Base-by-base conservation (phyloP, 345 rosid genomes). In the Cardamine resedifolia region DNA sequence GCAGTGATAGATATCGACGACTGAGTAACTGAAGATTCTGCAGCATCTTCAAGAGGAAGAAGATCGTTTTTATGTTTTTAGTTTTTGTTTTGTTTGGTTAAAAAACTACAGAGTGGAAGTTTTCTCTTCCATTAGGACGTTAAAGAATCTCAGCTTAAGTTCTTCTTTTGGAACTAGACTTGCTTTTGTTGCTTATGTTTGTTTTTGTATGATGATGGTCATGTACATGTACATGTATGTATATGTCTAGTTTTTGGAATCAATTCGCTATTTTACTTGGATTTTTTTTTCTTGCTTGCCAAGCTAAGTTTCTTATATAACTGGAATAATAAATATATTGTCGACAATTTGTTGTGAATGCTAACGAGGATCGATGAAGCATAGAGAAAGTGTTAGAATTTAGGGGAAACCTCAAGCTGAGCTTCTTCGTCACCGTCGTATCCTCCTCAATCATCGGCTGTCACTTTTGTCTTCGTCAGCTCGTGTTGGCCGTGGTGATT, bases 61-160 rank as follows among this genome's bases (percentile, higher is more conserved):
- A n/a, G n/a, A 51, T 39, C 5, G 14, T 38, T 11, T 14, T 10
- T 11, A 5, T 68, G 8, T 18, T 7, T 27, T 20, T 23, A n/a
- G 8, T 16, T 49, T 34, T 2, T 33, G 21, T 50, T 50, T 47
- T 26, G 16, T 39, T 38, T 38, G 38, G 38, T 10, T 34, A 34
- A 34, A 14, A 58, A n/a, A n/a, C n/a, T n/a, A n/a, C n/a, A n/a
- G n/a, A n/a, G n/a, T n/a, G n/a, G n/a, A n/a, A n/a, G n/a, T n/a
- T n/a, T n/a, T n/a, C n/a, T n/a, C n/a, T n/a, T n/a, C n/a, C n/a
- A n/a, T n/a, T n/a, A n/a, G n/a, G n/a, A n/a, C n/a, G n/a, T 23
- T 71, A 63, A 28, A 52, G 12, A 52, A 66, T 20, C 45, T 72
- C 76, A 45, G 70, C 62, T 21, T 63, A 53, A 30, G 19, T 59